Evolutionary conservation across 1,139 yeast species (phyloP).

Genomic region (Debaryomyces subglobosus): DNA sequence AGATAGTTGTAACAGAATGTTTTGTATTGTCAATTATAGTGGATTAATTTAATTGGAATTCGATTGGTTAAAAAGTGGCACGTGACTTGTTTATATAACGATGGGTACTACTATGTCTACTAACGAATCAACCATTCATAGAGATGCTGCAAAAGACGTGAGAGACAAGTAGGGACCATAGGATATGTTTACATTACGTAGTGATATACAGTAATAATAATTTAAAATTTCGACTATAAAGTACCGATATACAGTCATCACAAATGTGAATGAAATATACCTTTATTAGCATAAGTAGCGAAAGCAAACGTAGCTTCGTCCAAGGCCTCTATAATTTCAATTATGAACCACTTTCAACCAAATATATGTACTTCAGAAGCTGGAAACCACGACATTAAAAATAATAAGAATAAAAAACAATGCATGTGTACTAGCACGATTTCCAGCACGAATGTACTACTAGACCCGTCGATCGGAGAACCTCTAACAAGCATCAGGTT

Average conservation of each 20-base stretch:
- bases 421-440: conserved; percentile 2
- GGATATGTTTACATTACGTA: background rate
- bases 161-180: too few relatives aligned
- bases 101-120: background rate
- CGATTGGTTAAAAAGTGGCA: conserved; percentile 12
- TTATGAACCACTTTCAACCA: background rate
- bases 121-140: background rate
- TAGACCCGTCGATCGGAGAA: background rate
- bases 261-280: background rate
- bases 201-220: background rate
- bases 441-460: background rate
- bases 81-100: conserved; percentile 6
- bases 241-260: background rate
- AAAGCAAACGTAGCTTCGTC: background rate
- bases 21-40: background rate
- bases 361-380: background rate
- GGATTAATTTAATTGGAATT: conserved; percentile 2
- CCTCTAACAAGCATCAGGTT: conserved; percentile 65
- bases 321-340: background rate
- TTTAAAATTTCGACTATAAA: background rate
- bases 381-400: background rate
- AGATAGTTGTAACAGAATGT: background rate
- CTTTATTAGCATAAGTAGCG: background rate
- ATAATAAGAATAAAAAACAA: background rate
- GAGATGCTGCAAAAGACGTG: background rate